Conservation (phyloP, 352 stramenopile genomes). For the Plasmopara halstedii region DNA sequence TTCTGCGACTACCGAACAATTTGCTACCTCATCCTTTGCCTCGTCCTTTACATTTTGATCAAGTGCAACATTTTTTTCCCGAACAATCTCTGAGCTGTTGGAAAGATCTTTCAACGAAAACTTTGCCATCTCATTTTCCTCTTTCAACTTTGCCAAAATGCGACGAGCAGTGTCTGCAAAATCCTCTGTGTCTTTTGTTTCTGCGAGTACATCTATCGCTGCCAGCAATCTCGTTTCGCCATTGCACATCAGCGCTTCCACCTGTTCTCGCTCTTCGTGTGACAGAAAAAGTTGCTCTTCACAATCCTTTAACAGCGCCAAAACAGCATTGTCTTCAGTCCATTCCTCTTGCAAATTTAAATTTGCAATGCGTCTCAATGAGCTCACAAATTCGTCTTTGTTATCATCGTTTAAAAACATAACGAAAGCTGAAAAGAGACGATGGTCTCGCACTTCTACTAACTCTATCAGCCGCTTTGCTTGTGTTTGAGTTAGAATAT, state of each 20-base stretch:
- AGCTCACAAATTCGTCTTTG: constrained; percentile 55
- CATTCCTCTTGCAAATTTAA: constrained; percentile 22
- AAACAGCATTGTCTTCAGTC: constrained; percentile 7
- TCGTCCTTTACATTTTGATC: no score
- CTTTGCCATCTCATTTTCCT: neutral
- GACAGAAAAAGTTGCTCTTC: constrained; percentile 20
- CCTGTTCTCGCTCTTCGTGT: constrained; percentile 10
- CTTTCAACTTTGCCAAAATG: constrained; percentile 16
- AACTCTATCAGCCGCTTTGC: constrained; percentile 36
- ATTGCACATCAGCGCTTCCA: constrained; percentile 25
- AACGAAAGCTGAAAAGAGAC: constrained; percentile 57
- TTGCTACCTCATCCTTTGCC: neutral
- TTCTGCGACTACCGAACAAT: neutral
- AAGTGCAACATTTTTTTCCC: neutral
- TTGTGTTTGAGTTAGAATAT: constrained; percentile 13
- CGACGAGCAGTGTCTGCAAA: constrained; percentile 49
- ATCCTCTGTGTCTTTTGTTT: constrained; percentile 40
- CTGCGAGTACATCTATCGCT: constrained; percentile 45
- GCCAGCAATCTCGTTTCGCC: constrained; percentile 39
- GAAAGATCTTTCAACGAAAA: neutral
- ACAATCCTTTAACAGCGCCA: constrained; percentile 23
- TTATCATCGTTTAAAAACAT: constrained; percentile 61
- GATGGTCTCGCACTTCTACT: constrained; percentile 43
- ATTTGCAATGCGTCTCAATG: constrained; percentile 37
- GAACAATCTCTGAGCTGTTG: neutral